Evolutionary conservation across 495 filamentous ascomycete genomes (phyloP), one percentile per base, ranked within the genome.

Genomic region (Stereocaulon alpinum): DNA sequence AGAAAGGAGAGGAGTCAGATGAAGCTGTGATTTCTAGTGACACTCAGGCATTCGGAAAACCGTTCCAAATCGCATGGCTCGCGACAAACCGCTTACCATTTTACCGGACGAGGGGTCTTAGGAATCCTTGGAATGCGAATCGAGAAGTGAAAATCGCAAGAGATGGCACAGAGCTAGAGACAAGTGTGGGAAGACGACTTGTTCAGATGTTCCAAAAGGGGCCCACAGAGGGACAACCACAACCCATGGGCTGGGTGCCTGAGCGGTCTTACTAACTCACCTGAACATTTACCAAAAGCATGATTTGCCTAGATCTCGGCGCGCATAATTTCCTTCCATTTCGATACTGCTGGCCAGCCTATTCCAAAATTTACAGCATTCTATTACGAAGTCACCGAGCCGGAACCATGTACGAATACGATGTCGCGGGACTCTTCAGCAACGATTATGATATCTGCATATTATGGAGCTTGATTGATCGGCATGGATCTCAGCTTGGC

Each of bases 101-200:
- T 70, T 92, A 95, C 69, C 84, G 88, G 45, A 95, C 91, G 0
- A 76, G 91, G 53, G 92, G 92, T 0, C 70, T 98, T 37, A 80
- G 93, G n/a, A 98, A 98, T 66, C 83, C 87, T 3, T 96, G 91
- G 93, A 97, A 98, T 69, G 85, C 89, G 1, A 95, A 96, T 67
- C 77, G 93, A 48, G 93, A 96, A 66, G 89, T 98, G 49, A 98
- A 98, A 69, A 95, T 98, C 64, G 93, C 93, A 10, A 79, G 93
- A 64, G 93, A 98, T 69, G 93, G 91, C 6, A 98, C 93, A 0
- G 93, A 96, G 72, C 76, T 98, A 20, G 92, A 97, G 70, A 87
- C 91, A 48, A 80, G 71, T 47, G 82, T 95, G 27, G 93, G 92
- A 14, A 83, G 82, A 63, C 82, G 82, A 65, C 73, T 97, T 37